phyloP scores from a whole-genome alignment of 305 asterid species.

The Nicotiana rustica region DNA sequence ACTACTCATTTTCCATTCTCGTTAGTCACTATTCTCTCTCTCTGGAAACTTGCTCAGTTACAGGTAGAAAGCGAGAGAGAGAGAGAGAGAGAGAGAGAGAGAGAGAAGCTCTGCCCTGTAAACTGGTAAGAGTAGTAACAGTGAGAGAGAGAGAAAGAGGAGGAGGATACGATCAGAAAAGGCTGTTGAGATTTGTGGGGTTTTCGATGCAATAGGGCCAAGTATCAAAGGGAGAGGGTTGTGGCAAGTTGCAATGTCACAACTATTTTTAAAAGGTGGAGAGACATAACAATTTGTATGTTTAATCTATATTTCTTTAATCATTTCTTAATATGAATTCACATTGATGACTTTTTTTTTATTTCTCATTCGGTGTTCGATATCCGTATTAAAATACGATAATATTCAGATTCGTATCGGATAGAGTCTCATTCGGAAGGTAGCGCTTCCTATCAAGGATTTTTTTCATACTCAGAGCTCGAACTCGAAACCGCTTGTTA shows the following conservation, averaged over 20 bases:
- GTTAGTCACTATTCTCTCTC: not conserved
- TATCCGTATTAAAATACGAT: too few species aligned
- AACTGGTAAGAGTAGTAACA: too few species aligned
- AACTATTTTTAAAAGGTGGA: not conserved
- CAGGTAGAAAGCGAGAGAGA: constrained; percentile 27
- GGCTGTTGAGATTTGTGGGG: constrained; percentile 67
- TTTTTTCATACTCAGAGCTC: too few species aligned
- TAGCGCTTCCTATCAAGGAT: too few species aligned
- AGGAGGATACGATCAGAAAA: constrained; percentile 29
- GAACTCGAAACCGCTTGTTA: too few species aligned
- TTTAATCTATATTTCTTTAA: too few species aligned
- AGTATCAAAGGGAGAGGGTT: not conserved
- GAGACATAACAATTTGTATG: too few species aligned
- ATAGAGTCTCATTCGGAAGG: too few species aligned
- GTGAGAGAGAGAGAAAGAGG: not conserved
- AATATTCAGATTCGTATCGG: too few species aligned
- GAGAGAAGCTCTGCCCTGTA: not conserved
- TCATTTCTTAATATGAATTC: too few species aligned
- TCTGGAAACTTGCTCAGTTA: constrained; percentile 20
- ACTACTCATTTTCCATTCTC: constrained; percentile 1
- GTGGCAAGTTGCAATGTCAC: constrained; percentile 19
- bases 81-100: not conserved
- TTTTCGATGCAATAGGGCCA: constrained; percentile 42
- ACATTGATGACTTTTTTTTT: too few species aligned
- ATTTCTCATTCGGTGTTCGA: too few species aligned